phyloP scores from a whole-genome alignment of 345 rosid genomes.

The Trapa incisa region DNA sequence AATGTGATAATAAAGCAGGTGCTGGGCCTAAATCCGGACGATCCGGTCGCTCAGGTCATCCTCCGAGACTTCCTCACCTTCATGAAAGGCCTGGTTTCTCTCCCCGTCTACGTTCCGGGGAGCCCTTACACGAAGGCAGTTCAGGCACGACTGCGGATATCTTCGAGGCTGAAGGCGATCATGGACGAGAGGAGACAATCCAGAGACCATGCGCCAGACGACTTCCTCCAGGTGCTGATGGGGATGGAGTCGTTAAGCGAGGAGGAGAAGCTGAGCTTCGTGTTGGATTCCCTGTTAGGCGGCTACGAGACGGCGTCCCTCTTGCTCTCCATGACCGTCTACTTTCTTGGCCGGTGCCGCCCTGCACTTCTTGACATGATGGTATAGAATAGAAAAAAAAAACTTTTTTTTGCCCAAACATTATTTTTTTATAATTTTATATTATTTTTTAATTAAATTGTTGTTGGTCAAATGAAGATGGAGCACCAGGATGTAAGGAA shows the following conservation, averaged over 20 bases:
- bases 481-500: background rate
- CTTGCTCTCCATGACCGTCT: conserved; percentile 33
- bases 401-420: too few relatives aligned
- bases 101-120: conserved; percentile 45
- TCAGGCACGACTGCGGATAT: conserved; percentile 34
- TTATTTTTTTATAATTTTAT: too few relatives aligned
- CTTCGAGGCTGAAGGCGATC: conserved; percentile 36
- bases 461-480: background rate
- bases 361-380: conserved; percentile 20
- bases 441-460: too few relatives aligned
- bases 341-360: conserved; percentile 29
- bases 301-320: conserved; percentile 53
- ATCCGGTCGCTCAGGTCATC: conserved; percentile 28
- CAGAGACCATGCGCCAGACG: background rate
- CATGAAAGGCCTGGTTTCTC: conserved; percentile 44
- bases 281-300: conserved; percentile 44
- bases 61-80: conserved; percentile 40
- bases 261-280: conserved; percentile 45
- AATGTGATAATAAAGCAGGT: conserved; percentile 55
- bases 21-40: conserved; percentile 35
- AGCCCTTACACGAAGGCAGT: conserved; percentile 54
- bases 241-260: conserved; percentile 36
- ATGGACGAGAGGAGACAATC: conserved; percentile 26
- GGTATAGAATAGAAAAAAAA: too few relatives aligned
- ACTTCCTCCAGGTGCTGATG: conserved; percentile 33